Base-by-base conservation (phyloP, 108 stramenopile species). In the Fragilariopsis cylindrus region DNA sequence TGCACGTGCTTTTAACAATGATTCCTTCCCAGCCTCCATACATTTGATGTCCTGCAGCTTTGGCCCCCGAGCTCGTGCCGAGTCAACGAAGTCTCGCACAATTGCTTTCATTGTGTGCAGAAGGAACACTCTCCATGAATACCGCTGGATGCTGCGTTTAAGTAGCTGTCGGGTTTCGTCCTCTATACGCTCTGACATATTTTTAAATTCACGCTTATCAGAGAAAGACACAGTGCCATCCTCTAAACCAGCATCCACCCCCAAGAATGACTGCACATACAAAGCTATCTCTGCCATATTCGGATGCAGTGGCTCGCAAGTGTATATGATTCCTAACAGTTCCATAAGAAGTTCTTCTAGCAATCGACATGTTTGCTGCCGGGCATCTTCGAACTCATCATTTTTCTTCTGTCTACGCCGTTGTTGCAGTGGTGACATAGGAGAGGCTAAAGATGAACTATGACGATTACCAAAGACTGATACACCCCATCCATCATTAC, bases 181-280 rank as follows among this genome's bases (percentile, higher is more conserved):
- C 50, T 68, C 67, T 49, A n/a, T 21, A 44, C 48, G 67, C 19
- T 68, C 67, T 8, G 67, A 68, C 4, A 19, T 7, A 48, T 48
- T 68, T 16, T 48, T n/a, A 48, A 68, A 50, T 8, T 47, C 50
- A 21, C 49, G 48, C 11, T 30, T 48, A 21, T 68, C 44, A 11
- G 19, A 50, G 4, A 65, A 46, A 48, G 46, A 8, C 18, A 49
- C 16, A 48, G 15, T 52, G n/a, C 19, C 13, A 19, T 58, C 57
- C 7, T 68, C 53, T 19, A 80, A 63, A 7, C 74, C 79, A 1
- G 79, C 74, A 53, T 80, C 79, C 4, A 69, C 60, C 0, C 94
- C 91, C 21, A 95, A 73, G 75, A 95, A 95, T n/a, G 87, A 87
- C 77, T 95, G 94, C 9, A 95, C 79, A 78, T 91, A 89, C 40